Conservation (phyloP, 2,329 filamentous ascomycete species). For the Pseudogymnoascus sp. region DNA sequence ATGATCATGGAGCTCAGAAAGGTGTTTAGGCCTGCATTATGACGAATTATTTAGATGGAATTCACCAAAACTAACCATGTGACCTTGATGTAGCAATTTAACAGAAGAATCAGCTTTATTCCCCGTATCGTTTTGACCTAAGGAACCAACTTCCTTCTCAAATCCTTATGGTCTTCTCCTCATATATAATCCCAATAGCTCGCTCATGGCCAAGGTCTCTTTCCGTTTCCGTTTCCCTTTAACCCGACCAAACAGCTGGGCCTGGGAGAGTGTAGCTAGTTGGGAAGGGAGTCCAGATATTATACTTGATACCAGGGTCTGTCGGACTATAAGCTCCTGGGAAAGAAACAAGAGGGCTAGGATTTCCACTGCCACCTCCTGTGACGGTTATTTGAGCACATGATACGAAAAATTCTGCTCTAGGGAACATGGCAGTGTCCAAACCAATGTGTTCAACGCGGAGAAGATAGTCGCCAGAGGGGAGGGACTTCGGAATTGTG, state of each 20-base stretch:
- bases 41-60: neutral
- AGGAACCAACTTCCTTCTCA: no score
- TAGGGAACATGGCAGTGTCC: no score
- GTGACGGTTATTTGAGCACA: constrained; percentile 36
- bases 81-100: neutral
- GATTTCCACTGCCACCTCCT: constrained; percentile 30
- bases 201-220: no score
- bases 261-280: neutral
- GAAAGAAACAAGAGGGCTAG: constrained; percentile 28
- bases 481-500: constrained; percentile 28
- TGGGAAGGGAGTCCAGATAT: no score
- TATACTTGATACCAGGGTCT: no score
- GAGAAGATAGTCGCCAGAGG: constrained; percentile 32
- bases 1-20: neutral
- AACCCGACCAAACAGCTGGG: neutral
- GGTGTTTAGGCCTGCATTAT: neutral
- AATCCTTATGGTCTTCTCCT: no score
- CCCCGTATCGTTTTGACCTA: no score
- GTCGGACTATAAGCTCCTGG: constrained; percentile 32
- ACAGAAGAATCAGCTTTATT: neutral
- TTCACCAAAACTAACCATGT: neutral
- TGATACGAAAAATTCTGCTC: constrained; percentile 25
- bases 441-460: constrained; percentile 26
- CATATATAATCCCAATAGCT: no score
- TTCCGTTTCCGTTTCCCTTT: neutral